These are phyloP conservation scores for Volutella citrinella DNA, from an alignment of 2,329 filamentous ascomycete species.

Conservation along the genomic window DNA sequence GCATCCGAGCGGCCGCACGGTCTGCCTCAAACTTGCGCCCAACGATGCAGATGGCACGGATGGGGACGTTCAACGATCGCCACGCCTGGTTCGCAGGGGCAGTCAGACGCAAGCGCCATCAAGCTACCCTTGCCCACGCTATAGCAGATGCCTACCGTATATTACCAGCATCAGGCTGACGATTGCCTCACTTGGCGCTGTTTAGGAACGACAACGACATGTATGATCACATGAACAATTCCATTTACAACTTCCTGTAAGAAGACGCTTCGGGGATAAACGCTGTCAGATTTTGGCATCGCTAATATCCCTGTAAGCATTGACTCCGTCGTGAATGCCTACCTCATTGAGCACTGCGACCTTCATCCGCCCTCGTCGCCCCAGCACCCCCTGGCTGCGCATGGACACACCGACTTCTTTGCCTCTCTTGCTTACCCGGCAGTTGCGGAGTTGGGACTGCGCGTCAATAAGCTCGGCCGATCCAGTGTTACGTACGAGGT, in stretches of 20 bases:
- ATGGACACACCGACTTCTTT: constrained; percentile 84
- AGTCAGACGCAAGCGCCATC: no score
- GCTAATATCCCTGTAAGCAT: no score
- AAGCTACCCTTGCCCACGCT: no score
- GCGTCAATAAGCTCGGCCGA: constrained; percentile 79
- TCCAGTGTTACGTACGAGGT: constrained; percentile 90
- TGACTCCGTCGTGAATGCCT: constrained; percentile 87
- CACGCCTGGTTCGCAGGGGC: no score
- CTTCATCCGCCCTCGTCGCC: constrained; percentile 67
- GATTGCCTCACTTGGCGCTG: constrained; percentile 88
- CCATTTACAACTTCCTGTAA: constrained; percentile 76
- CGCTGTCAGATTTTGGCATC: constrained; percentile 1
- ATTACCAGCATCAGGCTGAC: no score
- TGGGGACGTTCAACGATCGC: no score
- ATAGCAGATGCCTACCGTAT: no score
- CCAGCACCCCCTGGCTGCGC: constrained; percentile 81
- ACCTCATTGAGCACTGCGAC: constrained; percentile 75
- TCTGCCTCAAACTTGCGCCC: no score
- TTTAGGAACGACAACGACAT: constrained; percentile 87
- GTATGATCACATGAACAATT: constrained; percentile 93
- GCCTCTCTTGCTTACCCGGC: constrained; percentile 78
- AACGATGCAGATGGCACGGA: no score
- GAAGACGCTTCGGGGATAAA: no score
- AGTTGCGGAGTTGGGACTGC: constrained; percentile 74
- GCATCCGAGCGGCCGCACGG: no score